These are phyloP conservation scores for Penicillium nordicum DNA, from an alignment of 2,329 filamentous ascomycete species.

Conservation along the genomic window DNA sequence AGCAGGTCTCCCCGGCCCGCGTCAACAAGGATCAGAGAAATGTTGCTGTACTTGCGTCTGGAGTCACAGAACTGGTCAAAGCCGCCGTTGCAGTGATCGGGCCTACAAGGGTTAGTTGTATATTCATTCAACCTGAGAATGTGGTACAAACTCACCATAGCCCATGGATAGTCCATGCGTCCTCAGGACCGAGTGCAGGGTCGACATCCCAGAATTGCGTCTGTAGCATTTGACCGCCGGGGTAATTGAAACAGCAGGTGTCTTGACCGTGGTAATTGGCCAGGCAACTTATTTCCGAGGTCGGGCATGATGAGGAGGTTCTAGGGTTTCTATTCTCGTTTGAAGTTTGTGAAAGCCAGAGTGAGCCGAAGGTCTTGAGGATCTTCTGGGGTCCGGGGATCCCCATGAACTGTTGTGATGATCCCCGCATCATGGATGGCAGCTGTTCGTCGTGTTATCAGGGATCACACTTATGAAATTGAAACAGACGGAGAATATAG, in stretches of 20 bases:
- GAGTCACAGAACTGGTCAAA: constrained; percentile 66
- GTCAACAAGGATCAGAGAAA: constrained; percentile 58
- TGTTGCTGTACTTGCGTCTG: constrained; percentile 61
- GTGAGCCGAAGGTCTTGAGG: constrained; percentile 31
- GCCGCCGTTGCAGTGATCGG: constrained; percentile 66
- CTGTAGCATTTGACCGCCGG: constrained; percentile 66
- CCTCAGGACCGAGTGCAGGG: constrained; percentile 61
- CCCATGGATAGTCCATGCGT: constrained; percentile 73
- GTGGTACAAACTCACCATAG: constrained; percentile 50
- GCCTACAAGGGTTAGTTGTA: constrained; percentile 40
- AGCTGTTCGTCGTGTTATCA: background rate
- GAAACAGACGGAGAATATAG: background rate
- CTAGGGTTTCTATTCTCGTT: constrained; percentile 5
- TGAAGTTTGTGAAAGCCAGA: constrained; percentile 27
- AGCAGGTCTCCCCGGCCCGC: constrained; percentile 57
- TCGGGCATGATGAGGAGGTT: constrained; percentile 30
- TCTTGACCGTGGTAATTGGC: constrained; percentile 60
- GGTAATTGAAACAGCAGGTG: constrained; percentile 71
- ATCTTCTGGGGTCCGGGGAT: constrained; percentile 37
- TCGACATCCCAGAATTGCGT: constrained; percentile 76
- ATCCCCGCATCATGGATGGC: constrained; percentile 18
- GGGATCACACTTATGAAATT: background rate
- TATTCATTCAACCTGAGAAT: background rate
- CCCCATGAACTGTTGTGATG: constrained; percentile 19
- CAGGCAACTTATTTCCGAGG: constrained; percentile 57